Evolutionary conservation across 805 yeast species (phyloP), one percentile per base, ranked within the genome.

Genomic region (Yamadazyma olivae): DNA sequence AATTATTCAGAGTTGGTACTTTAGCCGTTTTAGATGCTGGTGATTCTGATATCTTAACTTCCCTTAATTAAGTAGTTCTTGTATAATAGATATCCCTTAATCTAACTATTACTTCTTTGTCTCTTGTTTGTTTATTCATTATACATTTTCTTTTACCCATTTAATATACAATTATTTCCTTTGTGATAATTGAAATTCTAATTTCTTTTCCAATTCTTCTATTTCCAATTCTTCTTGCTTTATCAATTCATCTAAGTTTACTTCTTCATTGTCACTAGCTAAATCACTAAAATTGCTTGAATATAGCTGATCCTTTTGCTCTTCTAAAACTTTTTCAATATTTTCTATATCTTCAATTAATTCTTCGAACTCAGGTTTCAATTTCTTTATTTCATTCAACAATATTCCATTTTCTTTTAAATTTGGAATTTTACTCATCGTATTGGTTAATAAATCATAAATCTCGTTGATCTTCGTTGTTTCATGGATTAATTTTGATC

Each of bases 1-100:
- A 87, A 77, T 88, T 93, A 67, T 93, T 93, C 96, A 88, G 97
- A 80, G 98, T 93, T 61, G 98, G 98, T 80, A 91, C 90, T 65
- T 77, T 93, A 64, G 78, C 97, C 64, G 72, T 93, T 62, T 77
- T 91, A 64, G 99, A 93, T 63, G 96, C 96, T 61, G 99, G 99
- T 90, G 99, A 93, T 79, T 93, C 99, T 63, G 99, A 93, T 76
- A 90, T 93, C 77, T 83, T 93, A 70, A 61, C 89, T 61, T 68
- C 87, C 42, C 8, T 27, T 15, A 19, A 32, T 66, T 67, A 74
- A 48, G 25, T 33, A 35, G 13, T 32, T 19, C 33, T 19, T 33
- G 31, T 26, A 31, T 30, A 21, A 17, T 36, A 31, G 7, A 25
- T 25, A 25, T 25, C 8, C 12, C 24, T 21, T n/a, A n/a, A n/a